Conservation (phyloP, 345 rosid genomes). For the Crucihimalaya himalaica region DNA sequence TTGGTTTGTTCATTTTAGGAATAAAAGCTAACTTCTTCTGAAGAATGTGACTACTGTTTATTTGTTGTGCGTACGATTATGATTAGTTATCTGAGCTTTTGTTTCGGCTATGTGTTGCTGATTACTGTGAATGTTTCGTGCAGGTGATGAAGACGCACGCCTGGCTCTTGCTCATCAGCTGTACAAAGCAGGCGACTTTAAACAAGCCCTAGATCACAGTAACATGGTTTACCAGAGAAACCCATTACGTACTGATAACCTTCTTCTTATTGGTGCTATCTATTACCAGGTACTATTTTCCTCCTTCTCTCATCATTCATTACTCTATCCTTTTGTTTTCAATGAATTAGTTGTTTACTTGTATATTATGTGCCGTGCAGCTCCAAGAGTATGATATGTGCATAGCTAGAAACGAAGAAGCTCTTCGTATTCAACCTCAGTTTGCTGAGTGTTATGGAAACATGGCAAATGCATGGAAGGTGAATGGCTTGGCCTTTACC, state of each 20-base stretch:
- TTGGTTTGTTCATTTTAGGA: slow-evolving; percentile 24
- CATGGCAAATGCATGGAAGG: slow-evolving; percentile 99
- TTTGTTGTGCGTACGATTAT: background rate
- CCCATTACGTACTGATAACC: slow-evolving; percentile 86
- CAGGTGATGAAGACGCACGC: slow-evolving; percentile 77
- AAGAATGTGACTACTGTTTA: background rate
- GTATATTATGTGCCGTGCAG: slow-evolving; percentile 40
- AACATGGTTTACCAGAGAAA: slow-evolving; percentile 70
- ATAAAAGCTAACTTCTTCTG: slow-evolving; percentile 5
- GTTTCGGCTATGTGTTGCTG: slow-evolving; percentile 23
- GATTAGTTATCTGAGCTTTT: background rate
- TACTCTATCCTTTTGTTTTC: background rate
- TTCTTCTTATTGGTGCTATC: slow-evolving; percentile 92
- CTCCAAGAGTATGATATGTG: slow-evolving; percentile 97
- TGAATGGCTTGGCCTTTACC: slow-evolving; percentile 24
- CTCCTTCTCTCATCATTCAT: background rate
- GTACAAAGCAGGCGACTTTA: slow-evolving; percentile 80
- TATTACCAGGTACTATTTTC: slow-evolving; percentile 73
- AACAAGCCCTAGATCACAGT: slow-evolving; percentile 85
- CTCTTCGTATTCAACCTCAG: slow-evolving; percentile 83
- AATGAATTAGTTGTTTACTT: slow-evolving; percentile 5
- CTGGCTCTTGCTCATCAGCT: slow-evolving; percentile 78
- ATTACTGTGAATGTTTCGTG: slow-evolving; percentile 19
- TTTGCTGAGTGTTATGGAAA: slow-evolving; percentile 99
- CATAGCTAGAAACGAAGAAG: slow-evolving; percentile 93